Conservation (phyloP, 148 eudicot species). For the Camellia sinensis region DNA sequence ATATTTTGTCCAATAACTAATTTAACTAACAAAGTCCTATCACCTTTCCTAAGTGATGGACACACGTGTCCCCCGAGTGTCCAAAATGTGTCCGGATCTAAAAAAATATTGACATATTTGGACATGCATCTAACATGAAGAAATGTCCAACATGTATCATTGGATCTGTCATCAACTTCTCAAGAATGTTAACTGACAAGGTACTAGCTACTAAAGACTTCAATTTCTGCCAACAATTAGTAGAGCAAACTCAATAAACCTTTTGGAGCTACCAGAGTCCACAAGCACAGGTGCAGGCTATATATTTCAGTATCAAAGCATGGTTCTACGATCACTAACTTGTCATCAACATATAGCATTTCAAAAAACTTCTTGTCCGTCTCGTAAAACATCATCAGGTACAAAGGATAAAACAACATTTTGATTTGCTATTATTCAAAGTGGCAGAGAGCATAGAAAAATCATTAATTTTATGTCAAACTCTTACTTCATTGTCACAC, state of each 20-base stretch:
- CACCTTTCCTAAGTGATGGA: too few species aligned
- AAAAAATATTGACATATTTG: too few species aligned
- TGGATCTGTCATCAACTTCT: background rate
- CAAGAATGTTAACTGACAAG: background rate
- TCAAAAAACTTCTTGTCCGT: background rate
- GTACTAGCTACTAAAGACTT: background rate
- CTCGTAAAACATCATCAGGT: background rate
- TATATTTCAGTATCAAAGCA: background rate
- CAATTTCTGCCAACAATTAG: background rate
- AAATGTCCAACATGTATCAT: too few species aligned
- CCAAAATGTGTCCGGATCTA: too few species aligned
- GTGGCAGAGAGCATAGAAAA: background rate
- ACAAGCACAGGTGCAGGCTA: background rate
- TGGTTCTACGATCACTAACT: background rate
- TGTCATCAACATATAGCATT: background rate
- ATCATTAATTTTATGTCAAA: background rate
- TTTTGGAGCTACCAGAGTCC: background rate
- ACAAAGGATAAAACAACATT: slow-evolving; percentile 3
- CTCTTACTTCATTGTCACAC: slow-evolving; percentile 80
- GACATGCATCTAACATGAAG: too few species aligned
- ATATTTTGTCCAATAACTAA: too few species aligned
- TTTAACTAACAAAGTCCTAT: too few species aligned
- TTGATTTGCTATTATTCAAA: slow-evolving; percentile 5
- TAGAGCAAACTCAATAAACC: background rate
- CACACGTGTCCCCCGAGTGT: too few species aligned